Evolutionary conservation across 495 filamentous ascomycete species (phyloP).

Genomic region (Lophiostoma macrostomum): DNA sequence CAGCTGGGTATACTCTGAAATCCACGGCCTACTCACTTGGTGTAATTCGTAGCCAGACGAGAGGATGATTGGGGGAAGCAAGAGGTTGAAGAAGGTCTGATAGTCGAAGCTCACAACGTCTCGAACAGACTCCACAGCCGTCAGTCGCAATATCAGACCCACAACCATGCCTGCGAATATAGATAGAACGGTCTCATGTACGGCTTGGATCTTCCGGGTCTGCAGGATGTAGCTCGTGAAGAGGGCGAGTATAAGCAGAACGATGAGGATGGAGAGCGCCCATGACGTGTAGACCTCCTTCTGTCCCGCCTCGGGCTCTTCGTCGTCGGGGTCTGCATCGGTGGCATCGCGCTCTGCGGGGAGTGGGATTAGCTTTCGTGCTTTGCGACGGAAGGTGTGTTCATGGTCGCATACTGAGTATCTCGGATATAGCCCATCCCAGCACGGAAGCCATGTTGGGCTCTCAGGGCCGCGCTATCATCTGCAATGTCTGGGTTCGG

Average conservation of each 20-base stretch:
- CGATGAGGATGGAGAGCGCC: conserved; percentile 93
- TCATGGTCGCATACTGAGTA: conserved; percentile 38
- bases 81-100: conserved; percentile 98
- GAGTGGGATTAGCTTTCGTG: conserved; percentile 27
- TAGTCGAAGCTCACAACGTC: conserved; percentile 93
- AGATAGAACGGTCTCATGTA: conserved; percentile 96
- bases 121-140: conserved; percentile 74
- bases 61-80: conserved; percentile 94
- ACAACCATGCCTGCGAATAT: conserved; percentile 99
- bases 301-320: conserved; percentile 61
- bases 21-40: conserved; percentile 51
- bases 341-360: conserved; percentile 37
- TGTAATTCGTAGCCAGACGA: conserved; percentile 96
- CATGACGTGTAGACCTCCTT: conserved; percentile 93
- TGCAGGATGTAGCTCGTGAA: conserved; percentile 97
- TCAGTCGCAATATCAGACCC: conserved; percentile 81
- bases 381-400: not conserved
- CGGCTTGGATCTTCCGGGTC: conserved; percentile 89
- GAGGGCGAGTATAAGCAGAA: conserved; percentile 86
- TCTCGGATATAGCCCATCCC: conserved; percentile 40
- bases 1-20: not conserved
- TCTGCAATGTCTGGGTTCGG: conserved; percentile 17
- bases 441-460: conserved; percentile 42
- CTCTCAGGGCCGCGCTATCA: conserved; percentile 21
- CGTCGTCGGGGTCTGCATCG: conserved; percentile 41